A percentile compares a stretch with the other conserved stretches of the same genome.
These are phyloP conservation scores for Umbelopsis sp. DNA, from an alignment of 371 early-diverging fungal genomes.

Conservation along the genomic window DNA sequence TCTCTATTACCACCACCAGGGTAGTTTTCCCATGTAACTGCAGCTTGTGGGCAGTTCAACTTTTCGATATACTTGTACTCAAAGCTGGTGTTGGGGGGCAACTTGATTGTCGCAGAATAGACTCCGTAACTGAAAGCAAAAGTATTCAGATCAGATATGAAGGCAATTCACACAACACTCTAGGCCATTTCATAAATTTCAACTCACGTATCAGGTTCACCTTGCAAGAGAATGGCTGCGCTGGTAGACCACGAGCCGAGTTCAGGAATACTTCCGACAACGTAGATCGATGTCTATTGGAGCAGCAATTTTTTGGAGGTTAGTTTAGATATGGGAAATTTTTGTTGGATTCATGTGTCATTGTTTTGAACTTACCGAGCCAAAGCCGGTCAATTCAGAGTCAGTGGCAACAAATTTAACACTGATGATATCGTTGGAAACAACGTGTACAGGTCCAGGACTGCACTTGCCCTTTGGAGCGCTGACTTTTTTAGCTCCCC, in stretches of 20 bases:
- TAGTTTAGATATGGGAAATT: not conserved
- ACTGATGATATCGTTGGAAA: not conserved
- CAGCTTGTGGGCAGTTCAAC: not conserved
- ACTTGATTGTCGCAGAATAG: not conserved
- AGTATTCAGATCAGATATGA: not conserved
- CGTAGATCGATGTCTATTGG: not conserved
- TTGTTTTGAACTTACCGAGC: not conserved
- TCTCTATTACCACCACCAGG: slow-evolving; percentile 14
- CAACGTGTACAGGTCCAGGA: not conserved
- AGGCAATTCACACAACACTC: not conserved
- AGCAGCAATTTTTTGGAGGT: not conserved
- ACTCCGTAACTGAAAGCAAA: not conserved
- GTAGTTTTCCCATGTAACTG: slow-evolving; percentile 9
- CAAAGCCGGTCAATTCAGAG: not conserved
- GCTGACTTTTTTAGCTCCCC: not conserved
- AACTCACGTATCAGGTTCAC: slow-evolving; percentile 6
- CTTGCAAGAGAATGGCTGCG: not conserved
- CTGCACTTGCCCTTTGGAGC: not conserved
- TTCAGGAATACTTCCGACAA: slow-evolving; percentile 4
- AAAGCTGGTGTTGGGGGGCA: not conserved
- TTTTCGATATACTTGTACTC: slow-evolving; percentile 17
- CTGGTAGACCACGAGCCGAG: slow-evolving; percentile 9
- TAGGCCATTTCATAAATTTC: not conserved
- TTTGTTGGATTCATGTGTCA: too few relatives aligned
- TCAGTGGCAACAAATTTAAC: slow-evolving; percentile 1